phyloP scores from a whole-genome alignment of 1,284 basidiomycete species.

The Volvariella surrecta region DNA sequence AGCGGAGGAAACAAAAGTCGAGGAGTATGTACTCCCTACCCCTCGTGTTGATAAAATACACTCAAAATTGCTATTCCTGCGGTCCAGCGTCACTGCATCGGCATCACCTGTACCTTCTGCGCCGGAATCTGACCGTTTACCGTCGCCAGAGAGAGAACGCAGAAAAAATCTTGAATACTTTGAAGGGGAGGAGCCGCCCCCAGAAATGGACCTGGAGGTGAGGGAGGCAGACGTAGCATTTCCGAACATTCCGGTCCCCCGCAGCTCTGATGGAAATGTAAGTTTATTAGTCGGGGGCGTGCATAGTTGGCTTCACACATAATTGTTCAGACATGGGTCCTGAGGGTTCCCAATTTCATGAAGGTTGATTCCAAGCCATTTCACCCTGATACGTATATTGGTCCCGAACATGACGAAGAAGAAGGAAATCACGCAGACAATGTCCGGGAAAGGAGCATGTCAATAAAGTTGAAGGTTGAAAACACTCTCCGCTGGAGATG shows the following conservation, averaged over 20 bases:
- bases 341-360: conserved; percentile 79
- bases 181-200: conserved; percentile 65
- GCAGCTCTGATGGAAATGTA: conserved; percentile 65
- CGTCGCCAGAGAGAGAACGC: conserved; percentile 58
- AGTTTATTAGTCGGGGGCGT: conserved; percentile 16
- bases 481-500: conserved; percentile 91
- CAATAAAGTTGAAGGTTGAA: conserved; percentile 80
- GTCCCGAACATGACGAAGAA: conserved; percentile 72
- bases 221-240: conserved; percentile 68
- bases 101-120: conserved; percentile 40
- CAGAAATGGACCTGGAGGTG: conserved; percentile 42
- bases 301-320: conserved; percentile 1
- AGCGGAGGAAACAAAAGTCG: conserved; percentile 38
- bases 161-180: conserved; percentile 72
- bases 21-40: conserved; percentile 23
- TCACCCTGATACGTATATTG: conserved; percentile 71
- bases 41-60: neutral
- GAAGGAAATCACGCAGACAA: conserved; percentile 45
- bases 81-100: conserved; percentile 3
- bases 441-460: conserved; percentile 64
- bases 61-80: conserved; percentile 7
- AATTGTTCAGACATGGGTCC: conserved; percentile 64
- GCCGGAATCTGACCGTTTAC: conserved; percentile 55
- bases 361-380: conserved; percentile 79
- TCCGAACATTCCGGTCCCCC: conserved; percentile 71